A percentile compares a stretch with the other conserved stretches of the same genome.
These are phyloP conservation scores for Arthrobotrys megalospora DNA, from an alignment of 2,329 filamentous ascomycete genomes.

Conservation along the genomic window DNA sequence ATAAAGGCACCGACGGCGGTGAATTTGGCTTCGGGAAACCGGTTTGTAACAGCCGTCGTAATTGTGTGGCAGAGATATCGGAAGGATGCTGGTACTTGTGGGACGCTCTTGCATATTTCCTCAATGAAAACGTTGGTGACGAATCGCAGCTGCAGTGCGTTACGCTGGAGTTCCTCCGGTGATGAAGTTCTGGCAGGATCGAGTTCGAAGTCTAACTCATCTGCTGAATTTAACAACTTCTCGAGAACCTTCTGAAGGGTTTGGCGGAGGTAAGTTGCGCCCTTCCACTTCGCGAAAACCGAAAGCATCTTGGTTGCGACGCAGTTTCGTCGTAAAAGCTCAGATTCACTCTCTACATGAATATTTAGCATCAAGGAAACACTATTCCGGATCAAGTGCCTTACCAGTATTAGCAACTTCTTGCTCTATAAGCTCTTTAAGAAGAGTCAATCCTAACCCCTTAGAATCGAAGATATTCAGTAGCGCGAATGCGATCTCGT, in stretches of 20 bases:
- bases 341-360: conserved; percentile 75
- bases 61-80: conserved; percentile 80
- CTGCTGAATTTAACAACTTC: conserved; percentile 76
- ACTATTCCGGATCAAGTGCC: conserved; percentile 52
- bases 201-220: conserved; percentile 78
- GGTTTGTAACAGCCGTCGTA: conserved; percentile 75
- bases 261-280: conserved; percentile 74
- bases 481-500: conserved; percentile 78
- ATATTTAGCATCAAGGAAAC: conserved; percentile 33
- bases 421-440: conserved; percentile 78
- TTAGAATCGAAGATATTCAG: conserved; percentile 80
- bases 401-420: conserved; percentile 78
- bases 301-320: conserved; percentile 82
- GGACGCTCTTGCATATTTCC: conserved; percentile 77
- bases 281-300: conserved; percentile 81
- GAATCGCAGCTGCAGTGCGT: conserved; percentile 76
- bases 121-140: conserved; percentile 81
- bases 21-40: conserved; percentile 79
- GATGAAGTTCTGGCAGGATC: conserved; percentile 76
- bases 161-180: conserved; percentile 76
- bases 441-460: conserved; percentile 75
- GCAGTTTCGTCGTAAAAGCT: conserved; percentile 77
- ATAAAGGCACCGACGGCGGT: conserved; percentile 80
- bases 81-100: conserved; percentile 76
- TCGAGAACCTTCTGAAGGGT: conserved; percentile 79